Conservation (phyloP, 768 basidiomycete species). For the Suillus plorans region DNA sequence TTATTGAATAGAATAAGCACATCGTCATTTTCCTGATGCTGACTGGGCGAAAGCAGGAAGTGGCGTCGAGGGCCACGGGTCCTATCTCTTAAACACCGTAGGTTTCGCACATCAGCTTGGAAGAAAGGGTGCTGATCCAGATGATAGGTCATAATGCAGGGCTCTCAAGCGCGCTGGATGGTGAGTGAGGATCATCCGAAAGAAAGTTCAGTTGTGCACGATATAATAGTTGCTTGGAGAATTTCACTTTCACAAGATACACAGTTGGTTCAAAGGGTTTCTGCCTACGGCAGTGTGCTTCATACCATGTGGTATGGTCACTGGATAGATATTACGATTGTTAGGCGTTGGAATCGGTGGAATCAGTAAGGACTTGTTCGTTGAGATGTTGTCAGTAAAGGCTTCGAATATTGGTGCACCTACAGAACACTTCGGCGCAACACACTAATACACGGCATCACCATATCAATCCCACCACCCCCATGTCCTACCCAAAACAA, state of each 20-base stretch:
- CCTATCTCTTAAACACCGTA: neutral
- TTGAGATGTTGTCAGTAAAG: neutral
- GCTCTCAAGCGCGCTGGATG: neutral
- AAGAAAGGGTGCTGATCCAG: neutral
- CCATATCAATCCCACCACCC: slow-evolving; percentile 2
- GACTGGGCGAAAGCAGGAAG: too few species aligned
- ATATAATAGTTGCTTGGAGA: neutral
- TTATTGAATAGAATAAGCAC: too few species aligned
- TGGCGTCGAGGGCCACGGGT: too few species aligned
- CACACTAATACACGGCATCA: neutral
- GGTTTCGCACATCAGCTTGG: neutral
- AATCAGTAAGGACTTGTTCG: neutral
- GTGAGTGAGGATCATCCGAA: neutral
- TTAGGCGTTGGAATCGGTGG: neutral
- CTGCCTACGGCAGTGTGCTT: neutral
- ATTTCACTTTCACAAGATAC: neutral
- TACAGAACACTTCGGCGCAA: neutral
- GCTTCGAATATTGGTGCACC: neutral
- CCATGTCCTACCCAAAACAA: slow-evolving; percentile 6
- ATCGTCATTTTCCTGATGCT: too few species aligned
- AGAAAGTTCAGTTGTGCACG: neutral
- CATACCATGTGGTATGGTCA: neutral
- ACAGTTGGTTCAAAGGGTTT: neutral
- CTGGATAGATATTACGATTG: neutral
- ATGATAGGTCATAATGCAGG: neutral